A percentile compares a stretch with the other conserved stretches of the same genome.
Evolutionary conservation across 2,329 filamentous ascomycete species (phyloP).

Genomic region (Ceratocystis papillata): DNA sequence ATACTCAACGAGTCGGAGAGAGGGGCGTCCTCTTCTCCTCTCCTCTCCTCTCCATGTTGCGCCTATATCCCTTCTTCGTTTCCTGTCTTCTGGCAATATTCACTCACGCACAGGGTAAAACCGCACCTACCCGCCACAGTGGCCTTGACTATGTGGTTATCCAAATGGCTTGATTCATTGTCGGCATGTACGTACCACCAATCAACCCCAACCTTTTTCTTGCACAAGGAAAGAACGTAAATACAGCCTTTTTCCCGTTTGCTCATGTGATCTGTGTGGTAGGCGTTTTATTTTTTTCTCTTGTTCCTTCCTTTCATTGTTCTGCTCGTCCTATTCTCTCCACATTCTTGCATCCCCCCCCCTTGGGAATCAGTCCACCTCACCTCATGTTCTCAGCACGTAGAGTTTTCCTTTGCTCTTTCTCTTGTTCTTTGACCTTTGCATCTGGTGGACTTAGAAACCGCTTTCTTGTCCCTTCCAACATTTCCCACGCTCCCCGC

Average conservation of each 20-base stretch:
- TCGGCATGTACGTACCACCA: neutral
- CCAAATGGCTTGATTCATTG: neutral
- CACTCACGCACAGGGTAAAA: neutral
- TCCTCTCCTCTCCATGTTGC: neutral
- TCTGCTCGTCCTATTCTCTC: neutral
- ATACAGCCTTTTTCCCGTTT: neutral
- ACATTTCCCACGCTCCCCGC: neutral
- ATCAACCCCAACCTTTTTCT: neutral
- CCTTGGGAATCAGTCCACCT: neutral
- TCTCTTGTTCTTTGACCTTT: neutral
- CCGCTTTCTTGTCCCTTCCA: neutral
- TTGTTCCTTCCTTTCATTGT: constrained; percentile 3
- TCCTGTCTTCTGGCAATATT: neutral
- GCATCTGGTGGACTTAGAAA: neutral
- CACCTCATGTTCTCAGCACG: neutral
- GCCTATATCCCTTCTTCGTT: neutral
- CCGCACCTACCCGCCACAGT: neutral
- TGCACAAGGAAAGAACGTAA: neutral
- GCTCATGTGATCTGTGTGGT: neutral
- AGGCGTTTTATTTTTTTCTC: neutral
- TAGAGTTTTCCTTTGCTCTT: neutral
- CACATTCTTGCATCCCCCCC: neutral
- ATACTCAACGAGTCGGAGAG: neutral
- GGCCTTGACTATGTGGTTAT: neutral
- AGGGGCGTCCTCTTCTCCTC: neutral